Conservation (phyloP, 2,329 filamentous ascomycete genomes). For the Stagonosporopsis chrysanthemi region DNA sequence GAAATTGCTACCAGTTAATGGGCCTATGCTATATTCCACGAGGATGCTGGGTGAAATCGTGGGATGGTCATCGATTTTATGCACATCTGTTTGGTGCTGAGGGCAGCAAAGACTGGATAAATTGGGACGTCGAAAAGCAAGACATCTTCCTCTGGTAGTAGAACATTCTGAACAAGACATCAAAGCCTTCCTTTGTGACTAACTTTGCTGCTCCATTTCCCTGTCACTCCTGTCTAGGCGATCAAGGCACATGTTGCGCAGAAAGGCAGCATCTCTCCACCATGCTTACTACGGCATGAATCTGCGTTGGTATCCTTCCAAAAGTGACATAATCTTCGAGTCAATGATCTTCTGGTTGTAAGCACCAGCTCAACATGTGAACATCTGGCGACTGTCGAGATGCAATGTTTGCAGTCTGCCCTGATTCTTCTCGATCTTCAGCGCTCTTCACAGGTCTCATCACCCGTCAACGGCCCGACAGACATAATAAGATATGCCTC, state of each 20-base stretch:
- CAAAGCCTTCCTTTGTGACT: no score
- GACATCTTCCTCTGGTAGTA: not conserved
- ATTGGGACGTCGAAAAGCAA: not conserved
- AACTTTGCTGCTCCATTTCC: not conserved
- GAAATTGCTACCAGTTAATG: not conserved
- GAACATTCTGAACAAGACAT: no score
- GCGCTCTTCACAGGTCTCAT: not conserved
- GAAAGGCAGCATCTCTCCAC: no score
- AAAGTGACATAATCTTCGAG: no score
- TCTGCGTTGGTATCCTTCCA: no score
- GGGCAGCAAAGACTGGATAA: not conserved
- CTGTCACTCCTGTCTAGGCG: not conserved
- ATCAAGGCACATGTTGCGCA: no score
- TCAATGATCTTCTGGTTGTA: no score
- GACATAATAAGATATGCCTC: constrained; percentile 3
- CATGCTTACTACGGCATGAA: no score
- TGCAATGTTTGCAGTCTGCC: not conserved
- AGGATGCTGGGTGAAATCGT: not conserved
- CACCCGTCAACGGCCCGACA: constrained; percentile 8
- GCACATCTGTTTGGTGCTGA: not conserved
- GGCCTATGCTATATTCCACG: not conserved
- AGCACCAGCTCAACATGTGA: no score
- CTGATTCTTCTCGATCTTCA: constrained; percentile 8
- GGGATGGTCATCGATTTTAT: not conserved
- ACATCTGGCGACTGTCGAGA: not conserved